Conservation (phyloP, 2,329 filamentous ascomycete species). For the Orbilia oligospora region DNA sequence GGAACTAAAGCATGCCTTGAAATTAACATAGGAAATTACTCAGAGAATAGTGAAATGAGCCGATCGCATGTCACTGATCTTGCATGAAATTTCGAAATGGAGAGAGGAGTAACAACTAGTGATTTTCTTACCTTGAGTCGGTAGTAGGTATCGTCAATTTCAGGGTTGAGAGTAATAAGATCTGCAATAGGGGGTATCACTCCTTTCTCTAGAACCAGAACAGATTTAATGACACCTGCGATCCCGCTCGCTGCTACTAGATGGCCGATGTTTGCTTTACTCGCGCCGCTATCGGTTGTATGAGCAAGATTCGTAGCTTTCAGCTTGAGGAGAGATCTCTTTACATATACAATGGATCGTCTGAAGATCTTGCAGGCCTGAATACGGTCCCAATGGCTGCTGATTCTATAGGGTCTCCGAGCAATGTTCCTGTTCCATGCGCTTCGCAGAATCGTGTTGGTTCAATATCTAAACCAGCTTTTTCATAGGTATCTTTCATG, state of each 20-base stretch:
- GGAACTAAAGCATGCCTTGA: slow-evolving; percentile 34
- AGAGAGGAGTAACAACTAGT: background rate
- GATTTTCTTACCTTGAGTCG: slow-evolving; percentile 26
- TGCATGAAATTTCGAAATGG: too few relatives aligned
- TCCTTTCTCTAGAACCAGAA: slow-evolving; percentile 71
- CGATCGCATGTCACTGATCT: too few relatives aligned
- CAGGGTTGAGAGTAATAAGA: slow-evolving; percentile 38
- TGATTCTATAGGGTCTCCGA: slow-evolving; percentile 66
- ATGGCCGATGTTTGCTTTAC: slow-evolving; percentile 73
- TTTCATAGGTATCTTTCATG: slow-evolving; percentile 70
- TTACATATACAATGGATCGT: slow-evolving; percentile 47
- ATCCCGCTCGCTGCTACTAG: slow-evolving; percentile 72
- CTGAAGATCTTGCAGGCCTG: background rate
- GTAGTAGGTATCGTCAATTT: slow-evolving; percentile 55
- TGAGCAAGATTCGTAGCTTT: too few relatives aligned
- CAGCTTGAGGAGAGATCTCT: too few relatives aligned
- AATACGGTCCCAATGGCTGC: slow-evolving; percentile 42
- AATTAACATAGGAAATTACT: too few relatives aligned
- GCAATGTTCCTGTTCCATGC: slow-evolving; percentile 74
- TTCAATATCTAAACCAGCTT: slow-evolving; percentile 64
- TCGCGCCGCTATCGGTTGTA: slow-evolving; percentile 66
- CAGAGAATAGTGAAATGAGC: too few relatives aligned
- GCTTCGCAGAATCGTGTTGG: slow-evolving; percentile 70
- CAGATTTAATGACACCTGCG: slow-evolving; percentile 72
- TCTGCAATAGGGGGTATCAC: slow-evolving; percentile 67